Conservation (phyloP, 2,329 filamentous ascomycete species). For the Nemania sp. region DNA sequence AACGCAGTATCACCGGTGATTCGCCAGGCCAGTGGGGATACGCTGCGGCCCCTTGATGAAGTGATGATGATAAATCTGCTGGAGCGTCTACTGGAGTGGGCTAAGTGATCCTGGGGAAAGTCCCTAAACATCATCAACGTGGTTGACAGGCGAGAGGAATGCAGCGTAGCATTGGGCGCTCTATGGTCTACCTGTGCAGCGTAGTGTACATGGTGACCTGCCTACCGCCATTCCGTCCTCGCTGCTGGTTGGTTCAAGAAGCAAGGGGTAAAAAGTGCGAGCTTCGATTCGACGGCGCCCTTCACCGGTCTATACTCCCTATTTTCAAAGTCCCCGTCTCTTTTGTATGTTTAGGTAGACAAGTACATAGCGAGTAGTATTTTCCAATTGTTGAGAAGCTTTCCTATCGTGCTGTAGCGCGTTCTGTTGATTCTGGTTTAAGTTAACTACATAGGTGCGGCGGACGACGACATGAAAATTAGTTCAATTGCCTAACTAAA, state of each 20-base stretch:
- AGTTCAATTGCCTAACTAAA: not conserved
- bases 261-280: conserved; percentile 5
- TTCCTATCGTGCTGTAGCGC: not conserved
- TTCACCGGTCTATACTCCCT: conserved; percentile 19
- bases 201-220: conserved; percentile 6
- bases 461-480: not conserved
- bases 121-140: conserved; percentile 41
- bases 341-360: conserved; percentile 2
- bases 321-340: not conserved
- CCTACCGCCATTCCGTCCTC: conserved; percentile 18
- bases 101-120: conserved; percentile 33
- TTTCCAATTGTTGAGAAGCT: not conserved
- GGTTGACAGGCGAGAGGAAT: conserved; percentile 38
- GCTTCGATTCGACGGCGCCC: conserved; percentile 25
- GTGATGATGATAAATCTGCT: conserved; percentile 48
- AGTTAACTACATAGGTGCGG: not conserved
- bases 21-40: conserved; percentile 24
- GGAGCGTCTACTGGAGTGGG: conserved; percentile 4
- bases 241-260: conserved; percentile 24
- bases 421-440: conserved; percentile 1
- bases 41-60: conserved; percentile 40
- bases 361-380: not conserved
- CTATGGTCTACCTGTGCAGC: conserved; percentile 28
- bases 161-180: conserved; percentile 42
- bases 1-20: conserved; percentile 25